Conservation (phyloP, 179 eudicot species). For the Pouteria campechiana region DNA sequence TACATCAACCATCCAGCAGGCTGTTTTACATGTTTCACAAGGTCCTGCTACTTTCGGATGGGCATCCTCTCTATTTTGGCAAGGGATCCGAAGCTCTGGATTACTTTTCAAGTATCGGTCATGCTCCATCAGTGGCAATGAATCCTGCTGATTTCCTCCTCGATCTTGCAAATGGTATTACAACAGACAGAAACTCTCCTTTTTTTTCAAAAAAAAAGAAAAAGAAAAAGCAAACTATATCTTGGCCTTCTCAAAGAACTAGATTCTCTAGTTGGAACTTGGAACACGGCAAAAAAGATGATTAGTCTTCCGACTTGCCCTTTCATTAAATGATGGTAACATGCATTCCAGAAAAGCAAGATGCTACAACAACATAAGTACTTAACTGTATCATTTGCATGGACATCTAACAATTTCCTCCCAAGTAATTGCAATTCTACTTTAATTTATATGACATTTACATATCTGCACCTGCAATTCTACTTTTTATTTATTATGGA, state of each 20-base stretch:
- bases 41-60: constrained; percentile 66
- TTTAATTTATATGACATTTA: no score
- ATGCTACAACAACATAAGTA: no score
- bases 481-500: no score
- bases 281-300: not conserved
- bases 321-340: no score
- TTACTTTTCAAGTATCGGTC: constrained; percentile 49
- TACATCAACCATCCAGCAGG: constrained; percentile 83
- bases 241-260: not conserved
- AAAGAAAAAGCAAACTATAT: no score
- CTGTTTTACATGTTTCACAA: constrained; percentile 79
- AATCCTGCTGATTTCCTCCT: constrained; percentile 81
- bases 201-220: no score
- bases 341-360: no score
- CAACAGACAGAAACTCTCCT: not conserved
- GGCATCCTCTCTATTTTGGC: constrained; percentile 61
- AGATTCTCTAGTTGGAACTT: not conserved
- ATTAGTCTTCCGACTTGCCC: no score
- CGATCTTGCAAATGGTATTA: constrained; percentile 77
- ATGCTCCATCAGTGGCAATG: constrained; percentile 49
- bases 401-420: no score
- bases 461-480: no score
- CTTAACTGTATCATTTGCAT: no score
- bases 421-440: no score
- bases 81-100: constrained; percentile 45